Percentiles rank a stretch among this genome's conserved stretches.
Conservation (phyloP, 352 stramenopile species). For the Pythium phragmitis region DNA sequence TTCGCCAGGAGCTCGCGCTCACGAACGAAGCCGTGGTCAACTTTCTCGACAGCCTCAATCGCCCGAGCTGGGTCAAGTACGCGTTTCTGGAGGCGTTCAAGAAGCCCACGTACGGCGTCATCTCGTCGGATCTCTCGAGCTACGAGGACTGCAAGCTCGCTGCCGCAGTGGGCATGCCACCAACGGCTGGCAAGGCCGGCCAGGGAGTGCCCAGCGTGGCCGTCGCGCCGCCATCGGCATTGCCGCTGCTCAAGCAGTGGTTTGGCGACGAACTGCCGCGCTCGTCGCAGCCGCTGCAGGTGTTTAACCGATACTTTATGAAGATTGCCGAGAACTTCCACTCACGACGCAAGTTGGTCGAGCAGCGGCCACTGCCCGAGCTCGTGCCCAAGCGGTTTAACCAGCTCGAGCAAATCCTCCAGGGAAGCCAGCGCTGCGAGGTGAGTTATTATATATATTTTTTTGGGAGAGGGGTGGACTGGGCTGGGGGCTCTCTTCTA, state of each 20-base stretch:
- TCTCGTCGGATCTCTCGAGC: constrained; percentile 55
- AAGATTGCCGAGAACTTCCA: constrained; percentile 75
- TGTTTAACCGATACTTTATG: constrained; percentile 74
- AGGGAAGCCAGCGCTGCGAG: constrained; percentile 76
- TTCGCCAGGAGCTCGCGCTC: constrained; percentile 47
- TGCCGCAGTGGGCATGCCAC: background rate
- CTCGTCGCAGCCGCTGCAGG: constrained; percentile 60
- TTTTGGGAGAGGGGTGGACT: too few relatives aligned
- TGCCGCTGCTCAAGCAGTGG: constrained; percentile 39
- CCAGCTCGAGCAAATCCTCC: constrained; percentile 67
- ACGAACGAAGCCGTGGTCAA: constrained; percentile 52
- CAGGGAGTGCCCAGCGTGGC: background rate
- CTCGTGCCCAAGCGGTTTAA: constrained; percentile 61
- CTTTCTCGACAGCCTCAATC: constrained; percentile 58
- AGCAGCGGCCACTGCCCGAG: constrained; percentile 49
- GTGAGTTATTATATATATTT: constrained; percentile 35
- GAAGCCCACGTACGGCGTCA: constrained; percentile 68
- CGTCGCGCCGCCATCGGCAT: constrained; percentile 8
- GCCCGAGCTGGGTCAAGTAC: constrained; percentile 75
- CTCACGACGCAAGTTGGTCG: constrained; percentile 52
- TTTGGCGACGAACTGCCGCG: constrained; percentile 60
- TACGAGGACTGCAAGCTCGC: constrained; percentile 21
- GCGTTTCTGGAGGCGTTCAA: constrained; percentile 66
- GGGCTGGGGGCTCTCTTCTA: background rate
- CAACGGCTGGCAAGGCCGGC: background rate